phyloP scores from a whole-genome alignment of 805 yeast genomes.

The Candida nitratophila region DNA sequence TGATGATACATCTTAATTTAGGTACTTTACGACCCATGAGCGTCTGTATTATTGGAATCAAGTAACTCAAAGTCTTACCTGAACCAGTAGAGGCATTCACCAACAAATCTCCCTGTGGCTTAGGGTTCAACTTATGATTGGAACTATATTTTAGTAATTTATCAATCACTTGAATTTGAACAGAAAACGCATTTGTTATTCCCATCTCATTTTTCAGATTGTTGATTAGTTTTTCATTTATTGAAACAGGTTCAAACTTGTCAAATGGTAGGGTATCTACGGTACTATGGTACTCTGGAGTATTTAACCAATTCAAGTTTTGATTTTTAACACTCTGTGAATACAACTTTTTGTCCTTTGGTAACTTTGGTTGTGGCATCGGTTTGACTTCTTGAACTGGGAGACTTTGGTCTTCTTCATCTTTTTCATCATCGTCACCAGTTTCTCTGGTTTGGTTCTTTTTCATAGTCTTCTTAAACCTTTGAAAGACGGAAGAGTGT shows the following conservation, averaged over 20 bases:
- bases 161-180: constrained; percentile 65
- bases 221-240: constrained; percentile 34
- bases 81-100: constrained; percentile 96
- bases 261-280: constrained; percentile 38
- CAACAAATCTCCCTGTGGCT: constrained; percentile 63
- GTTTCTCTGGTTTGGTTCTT: constrained; percentile 10
- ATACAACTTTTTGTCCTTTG: constrained; percentile 39
- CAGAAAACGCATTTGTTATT: constrained; percentile 61
- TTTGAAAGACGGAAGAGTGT: constrained; percentile 43
- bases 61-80: constrained; percentile 89
- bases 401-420: constrained; percentile 16
- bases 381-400: constrained; percentile 46
- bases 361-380: constrained; percentile 77
- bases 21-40: constrained; percentile 62
- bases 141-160: constrained; percentile 37
- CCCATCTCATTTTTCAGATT: constrained; percentile 40
- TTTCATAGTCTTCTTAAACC: constrained; percentile 41
- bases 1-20: constrained; percentile 61
- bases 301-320: constrained; percentile 58
- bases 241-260: constrained; percentile 31
- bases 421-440: constrained; percentile 10
- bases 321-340: constrained; percentile 23
- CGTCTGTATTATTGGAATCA: constrained; percentile 73
- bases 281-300: constrained; percentile 52
- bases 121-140: constrained; percentile 36